phyloP scores from a whole-genome alignment of 192 early-diverging fungal genomes.

The Paraglomus brasilianum region DNA sequence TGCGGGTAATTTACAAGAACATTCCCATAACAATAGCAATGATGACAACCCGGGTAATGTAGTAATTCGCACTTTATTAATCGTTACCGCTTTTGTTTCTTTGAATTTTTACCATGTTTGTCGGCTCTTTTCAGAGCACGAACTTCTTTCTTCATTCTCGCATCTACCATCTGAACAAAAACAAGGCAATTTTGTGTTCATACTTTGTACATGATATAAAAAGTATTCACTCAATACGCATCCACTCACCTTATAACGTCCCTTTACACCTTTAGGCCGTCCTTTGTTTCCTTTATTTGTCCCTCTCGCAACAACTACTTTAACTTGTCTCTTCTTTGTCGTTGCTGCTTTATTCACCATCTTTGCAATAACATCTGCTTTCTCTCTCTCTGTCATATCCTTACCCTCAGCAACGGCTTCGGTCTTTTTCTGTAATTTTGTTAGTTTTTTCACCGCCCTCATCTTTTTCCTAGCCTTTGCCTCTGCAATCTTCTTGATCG shows the following conservation, averaged over 20 bases:
- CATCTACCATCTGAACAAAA: conserved; percentile 84
- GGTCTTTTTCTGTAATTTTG: conserved; percentile 87
- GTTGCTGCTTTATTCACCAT: conserved; percentile 79
- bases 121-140: conserved; percentile 75
- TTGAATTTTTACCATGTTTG: conserved; percentile 52
- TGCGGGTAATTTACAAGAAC: too few relatives aligned
- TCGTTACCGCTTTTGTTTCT: neutral
- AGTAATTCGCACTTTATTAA: too few relatives aligned
- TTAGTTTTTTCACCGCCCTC: conserved; percentile 69
- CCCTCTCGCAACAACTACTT: conserved; percentile 90
- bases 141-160: conserved; percentile 95
- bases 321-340: conserved; percentile 74
- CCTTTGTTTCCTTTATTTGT: conserved; percentile 81
- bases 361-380: conserved; percentile 77
- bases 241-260: conserved; percentile 61
- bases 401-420: conserved; percentile 79
- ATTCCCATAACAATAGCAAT: too few relatives aligned
- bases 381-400: conserved; percentile 87
- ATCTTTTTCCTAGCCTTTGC: conserved; percentile 97
- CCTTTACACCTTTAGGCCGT: conserved; percentile 96
- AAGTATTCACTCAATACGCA: neutral
- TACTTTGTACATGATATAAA: neutral
- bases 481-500: conserved; percentile 99
- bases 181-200: neutral
- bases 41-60: too few relatives aligned